Percentiles rank a stretch among this genome's conserved stretches.
Evolutionary conservation across 139 green algal genomes (phyloP).

Genomic region (Deuterostichococcus epilithicus): DNA sequence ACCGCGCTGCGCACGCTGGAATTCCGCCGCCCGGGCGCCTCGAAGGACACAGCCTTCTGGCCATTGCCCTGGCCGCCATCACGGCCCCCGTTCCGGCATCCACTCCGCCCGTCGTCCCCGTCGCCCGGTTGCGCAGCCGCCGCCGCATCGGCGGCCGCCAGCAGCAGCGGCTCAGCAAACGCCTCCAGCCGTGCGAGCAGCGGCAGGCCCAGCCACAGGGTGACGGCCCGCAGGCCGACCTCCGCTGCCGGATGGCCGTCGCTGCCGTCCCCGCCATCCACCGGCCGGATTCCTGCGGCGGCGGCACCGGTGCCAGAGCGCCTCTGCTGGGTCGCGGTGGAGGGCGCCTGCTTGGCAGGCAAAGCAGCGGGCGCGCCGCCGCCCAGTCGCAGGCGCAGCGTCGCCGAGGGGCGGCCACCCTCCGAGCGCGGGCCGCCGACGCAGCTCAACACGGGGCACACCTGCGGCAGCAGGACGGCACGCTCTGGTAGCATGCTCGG

Average conservation of each 20-base stretch:
- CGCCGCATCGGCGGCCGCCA: slow-evolving; percentile 7
- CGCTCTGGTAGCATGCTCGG: no score
- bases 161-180: slow-evolving; percentile 17
- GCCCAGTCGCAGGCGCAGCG: background rate
- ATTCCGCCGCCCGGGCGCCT: no score
- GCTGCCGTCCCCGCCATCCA: background rate
- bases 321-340: no score
- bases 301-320: no score
- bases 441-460: background rate
- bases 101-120: no score
- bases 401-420: background rate
- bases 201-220: slow-evolving; percentile 18
- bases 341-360: no score
- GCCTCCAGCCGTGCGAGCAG: slow-evolving; percentile 9
- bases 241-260: background rate
- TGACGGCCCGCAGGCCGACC: slow-evolving; percentile 2
- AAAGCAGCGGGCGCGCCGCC: no score
- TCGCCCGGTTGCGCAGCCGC: background rate
- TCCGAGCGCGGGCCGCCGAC: background rate
- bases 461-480: no score
- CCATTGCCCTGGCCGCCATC: background rate
- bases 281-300: no score
- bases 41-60: background rate
- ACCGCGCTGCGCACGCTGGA: no score
- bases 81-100: background rate